Conservation (phyloP, 1,284 basidiomycete species). For the Pseudozyma thailandica region DNA sequence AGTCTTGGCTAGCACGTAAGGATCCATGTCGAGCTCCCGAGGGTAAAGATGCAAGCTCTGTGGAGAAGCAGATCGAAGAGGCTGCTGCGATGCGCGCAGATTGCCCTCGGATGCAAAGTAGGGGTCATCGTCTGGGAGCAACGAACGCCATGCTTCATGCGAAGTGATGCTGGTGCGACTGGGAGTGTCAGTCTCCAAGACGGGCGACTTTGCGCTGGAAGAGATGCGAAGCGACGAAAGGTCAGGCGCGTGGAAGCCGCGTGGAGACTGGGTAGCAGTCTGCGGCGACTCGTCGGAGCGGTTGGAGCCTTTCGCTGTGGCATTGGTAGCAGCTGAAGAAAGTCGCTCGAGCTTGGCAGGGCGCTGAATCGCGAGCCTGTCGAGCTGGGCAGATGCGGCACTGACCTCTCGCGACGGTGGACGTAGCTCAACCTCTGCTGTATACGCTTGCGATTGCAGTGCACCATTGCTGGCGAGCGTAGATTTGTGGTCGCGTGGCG, state of each 20-base stretch:
- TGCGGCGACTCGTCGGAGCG: slow-evolving; percentile 22
- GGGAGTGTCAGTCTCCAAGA: slow-evolving; percentile 12
- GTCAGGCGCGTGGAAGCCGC: slow-evolving; percentile 10
- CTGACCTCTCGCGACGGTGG: slow-evolving; percentile 12
- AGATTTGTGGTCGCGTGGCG: slow-evolving; percentile 4
- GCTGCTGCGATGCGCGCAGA: slow-evolving; percentile 11
- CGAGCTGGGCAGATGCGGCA: slow-evolving; percentile 11
- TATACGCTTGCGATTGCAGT: background rate
- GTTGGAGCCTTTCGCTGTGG: slow-evolving; percentile 24
- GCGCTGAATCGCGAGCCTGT: slow-evolving; percentile 30
- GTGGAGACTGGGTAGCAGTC: slow-evolving; percentile 23
- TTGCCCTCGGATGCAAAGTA: slow-evolving; percentile 47
- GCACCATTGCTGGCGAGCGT: background rate
- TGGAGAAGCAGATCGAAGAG: slow-evolving; percentile 24
- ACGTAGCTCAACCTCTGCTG: slow-evolving; percentile 4
- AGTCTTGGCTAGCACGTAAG: slow-evolving; percentile 27
- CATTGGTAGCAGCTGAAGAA: slow-evolving; percentile 37
- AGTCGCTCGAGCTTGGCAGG: slow-evolving; percentile 40
- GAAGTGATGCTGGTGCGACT: slow-evolving; percentile 33
- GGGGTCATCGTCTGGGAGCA: slow-evolving; percentile 56
- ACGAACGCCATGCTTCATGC: slow-evolving; percentile 56
- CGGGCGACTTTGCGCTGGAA: slow-evolving; percentile 12
- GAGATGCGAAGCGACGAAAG: slow-evolving; percentile 9
- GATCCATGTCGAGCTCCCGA: slow-evolving; percentile 19
- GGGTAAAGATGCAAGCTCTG: slow-evolving; percentile 18